A percentile compares a stretch with the other conserved stretches of the same genome.
These are phyloP conservation scores for Cryptosporidium canis DNA, from an alignment of 169 alveolate species.

Conservation along the genomic window DNA sequence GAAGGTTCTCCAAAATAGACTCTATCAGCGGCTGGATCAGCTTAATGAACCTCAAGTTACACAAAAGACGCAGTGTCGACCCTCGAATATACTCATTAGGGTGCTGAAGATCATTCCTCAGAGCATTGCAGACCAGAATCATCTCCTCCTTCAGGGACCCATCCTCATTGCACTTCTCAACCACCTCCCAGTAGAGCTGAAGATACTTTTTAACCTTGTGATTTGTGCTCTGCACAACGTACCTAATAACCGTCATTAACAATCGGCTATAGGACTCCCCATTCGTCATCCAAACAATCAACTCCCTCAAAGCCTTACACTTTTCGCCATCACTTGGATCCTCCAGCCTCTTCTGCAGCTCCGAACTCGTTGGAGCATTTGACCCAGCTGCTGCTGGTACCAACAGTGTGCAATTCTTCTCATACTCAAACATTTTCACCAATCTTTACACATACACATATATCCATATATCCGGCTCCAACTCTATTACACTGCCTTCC, in stretches of 20 bases:
- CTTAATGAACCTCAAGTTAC: constrained; percentile 89
- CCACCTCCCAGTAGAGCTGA: constrained; percentile 93
- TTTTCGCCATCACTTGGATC: constrained; percentile 71
- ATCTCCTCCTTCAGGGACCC: constrained; percentile 95
- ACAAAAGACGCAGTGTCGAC: constrained; percentile 91
- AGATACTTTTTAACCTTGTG: constrained; percentile 90
- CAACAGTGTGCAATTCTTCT: constrained; percentile 52
- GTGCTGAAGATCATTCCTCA: constrained; percentile 92
- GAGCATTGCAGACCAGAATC: constrained; percentile 95
- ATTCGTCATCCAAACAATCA: constrained; percentile 69
- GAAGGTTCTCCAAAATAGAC: constrained; percentile 90
- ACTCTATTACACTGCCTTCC: neutral
- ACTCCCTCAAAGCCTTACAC: constrained; percentile 66
- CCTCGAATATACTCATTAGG: constrained; percentile 97
- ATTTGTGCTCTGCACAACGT: constrained; percentile 82
- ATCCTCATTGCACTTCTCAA: constrained; percentile 92
- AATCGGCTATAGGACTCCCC: constrained; percentile 74
- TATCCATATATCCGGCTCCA: neutral
- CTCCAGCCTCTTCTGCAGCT: constrained; percentile 66
- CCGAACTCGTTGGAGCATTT: constrained; percentile 62
- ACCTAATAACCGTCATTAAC: constrained; percentile 84
- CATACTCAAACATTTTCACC: constrained; percentile 56
- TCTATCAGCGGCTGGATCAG: constrained; percentile 91
- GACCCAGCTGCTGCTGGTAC: constrained; percentile 49
- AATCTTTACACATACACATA: neutral